These are phyloP conservation scores for Aethionema arabicum DNA, from an alignment of 345 rosid genomes.

Conservation along the genomic window DNA sequence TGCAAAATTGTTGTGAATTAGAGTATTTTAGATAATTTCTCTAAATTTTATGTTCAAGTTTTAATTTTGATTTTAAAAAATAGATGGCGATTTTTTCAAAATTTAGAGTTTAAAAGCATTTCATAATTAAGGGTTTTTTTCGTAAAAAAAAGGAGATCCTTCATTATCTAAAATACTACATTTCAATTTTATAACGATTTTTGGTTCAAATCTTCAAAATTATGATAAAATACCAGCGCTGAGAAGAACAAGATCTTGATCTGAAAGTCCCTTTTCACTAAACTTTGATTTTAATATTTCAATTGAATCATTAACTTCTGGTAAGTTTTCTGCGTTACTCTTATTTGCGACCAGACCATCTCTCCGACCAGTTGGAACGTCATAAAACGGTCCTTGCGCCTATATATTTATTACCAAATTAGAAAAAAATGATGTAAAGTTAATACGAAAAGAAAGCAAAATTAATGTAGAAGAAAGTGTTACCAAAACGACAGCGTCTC, in stretches of 20 bases:
- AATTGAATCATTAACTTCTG: conserved; percentile 44
- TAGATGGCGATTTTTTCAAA: too few species aligned
- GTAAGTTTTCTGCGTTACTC: conserved; percentile 41
- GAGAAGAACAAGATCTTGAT: conserved; percentile 49
- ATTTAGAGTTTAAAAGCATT: too few species aligned
- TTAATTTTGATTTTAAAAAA: too few species aligned
- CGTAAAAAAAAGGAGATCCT: too few species aligned
- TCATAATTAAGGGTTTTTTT: too few species aligned
- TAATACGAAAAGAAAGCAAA: not conserved
- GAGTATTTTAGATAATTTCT: too few species aligned
- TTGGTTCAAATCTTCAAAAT: not conserved
- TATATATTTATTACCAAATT: too few species aligned
- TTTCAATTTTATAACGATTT: not conserved
- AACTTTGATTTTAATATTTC: conserved; percentile 42
- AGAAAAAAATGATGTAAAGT: too few species aligned
- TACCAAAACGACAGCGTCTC: conserved; percentile 57
- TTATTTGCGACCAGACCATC: conserved; percentile 52
- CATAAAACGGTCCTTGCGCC: conserved; percentile 50
- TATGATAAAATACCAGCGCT: conserved; percentile 44
- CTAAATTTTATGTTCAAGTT: too few species aligned
- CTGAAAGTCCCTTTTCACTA: conserved; percentile 47
- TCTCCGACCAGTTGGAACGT: conserved; percentile 63
- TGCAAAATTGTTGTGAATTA: too few species aligned
- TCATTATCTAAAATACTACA: too few species aligned
- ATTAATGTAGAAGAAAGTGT: conserved; percentile 7